phyloP scores from a whole-genome alignment of 169 alveolate genomes.

The Theileria orientalis region DNA sequence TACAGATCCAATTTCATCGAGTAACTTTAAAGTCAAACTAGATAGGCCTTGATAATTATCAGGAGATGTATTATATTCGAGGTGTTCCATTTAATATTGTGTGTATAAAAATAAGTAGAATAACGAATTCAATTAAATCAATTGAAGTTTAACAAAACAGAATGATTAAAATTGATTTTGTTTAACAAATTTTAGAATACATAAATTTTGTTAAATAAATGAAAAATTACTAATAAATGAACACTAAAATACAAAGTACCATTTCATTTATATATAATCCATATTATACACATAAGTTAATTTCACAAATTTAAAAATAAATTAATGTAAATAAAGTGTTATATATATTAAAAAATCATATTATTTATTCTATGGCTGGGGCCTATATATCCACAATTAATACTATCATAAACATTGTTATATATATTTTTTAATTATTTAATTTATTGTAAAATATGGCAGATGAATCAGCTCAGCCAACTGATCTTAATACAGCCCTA shows the following conservation, averaged over 20 bases:
- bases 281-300: background rate
- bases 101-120: background rate
- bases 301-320: background rate
- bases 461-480: slow-evolving; percentile 19
- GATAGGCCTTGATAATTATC: background rate
- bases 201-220: no score
- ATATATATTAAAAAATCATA: background rate
- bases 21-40: slow-evolving; percentile 10
- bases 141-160: background rate
- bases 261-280: background rate
- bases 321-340: background rate
- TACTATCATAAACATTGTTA: background rate
- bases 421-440: background rate
- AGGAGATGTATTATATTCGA: background rate
- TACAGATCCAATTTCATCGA: slow-evolving; percentile 38
- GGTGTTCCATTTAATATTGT: background rate
- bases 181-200: no score
- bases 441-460: no score
- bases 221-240: no score
- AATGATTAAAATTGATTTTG: background rate
- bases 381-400: background rate
- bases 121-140: background rate
- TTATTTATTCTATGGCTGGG: background rate
- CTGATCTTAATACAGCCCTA: slow-evolving; percentile 61
- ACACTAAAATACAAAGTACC: no score